Percentiles rank a stretch among this genome's conserved stretches.
Evolutionary conservation across 352 stramenopile genomes (phyloP).

Genomic region (Phytopythium delawarense): DNA sequence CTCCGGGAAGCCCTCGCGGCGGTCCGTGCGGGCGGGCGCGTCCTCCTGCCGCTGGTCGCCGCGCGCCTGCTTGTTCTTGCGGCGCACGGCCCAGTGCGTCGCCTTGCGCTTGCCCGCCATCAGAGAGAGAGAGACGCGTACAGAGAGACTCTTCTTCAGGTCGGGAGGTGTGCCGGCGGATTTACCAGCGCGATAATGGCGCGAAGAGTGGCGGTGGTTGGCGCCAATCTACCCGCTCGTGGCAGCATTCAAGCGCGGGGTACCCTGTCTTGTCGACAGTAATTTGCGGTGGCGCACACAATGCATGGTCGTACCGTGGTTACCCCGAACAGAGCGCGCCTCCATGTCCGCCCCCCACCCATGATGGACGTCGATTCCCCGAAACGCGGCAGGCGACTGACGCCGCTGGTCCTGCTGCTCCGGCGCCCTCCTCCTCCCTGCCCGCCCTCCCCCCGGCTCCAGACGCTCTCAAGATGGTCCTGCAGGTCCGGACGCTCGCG

Average conservation of each 20-base stretch:
- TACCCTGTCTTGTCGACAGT: background rate
- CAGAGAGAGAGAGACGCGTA: background rate
- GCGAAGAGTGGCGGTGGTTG: background rate
- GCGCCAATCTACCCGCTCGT: background rate
- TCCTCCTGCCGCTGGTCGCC: slow-evolving; percentile 16
- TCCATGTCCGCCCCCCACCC: slow-evolving; percentile 3
- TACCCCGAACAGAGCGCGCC: background rate
- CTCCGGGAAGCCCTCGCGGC: slow-evolving; percentile 52
- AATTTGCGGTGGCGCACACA: too few relatives aligned
- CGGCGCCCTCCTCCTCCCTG: background rate
- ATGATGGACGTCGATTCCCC: background rate
- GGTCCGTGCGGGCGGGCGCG: slow-evolving; percentile 24
- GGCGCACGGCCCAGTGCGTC: slow-evolving; percentile 67
- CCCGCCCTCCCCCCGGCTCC: background rate
- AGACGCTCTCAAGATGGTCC: background rate
- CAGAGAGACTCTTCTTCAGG: too few relatives aligned
- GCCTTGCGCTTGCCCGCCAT: slow-evolving; percentile 53
- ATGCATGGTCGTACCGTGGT: background rate
- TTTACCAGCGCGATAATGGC: too few relatives aligned
- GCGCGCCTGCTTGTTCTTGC: slow-evolving; percentile 72
- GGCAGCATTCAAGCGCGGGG: too few relatives aligned
- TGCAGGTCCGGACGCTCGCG: slow-evolving; percentile 3
- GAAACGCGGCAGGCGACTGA: background rate
- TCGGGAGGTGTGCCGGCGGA: too few relatives aligned
- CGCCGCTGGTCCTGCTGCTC: background rate